phyloP scores from a whole-genome alignment of 352 stramenopile species.

The Globisporangium solare region DNA sequence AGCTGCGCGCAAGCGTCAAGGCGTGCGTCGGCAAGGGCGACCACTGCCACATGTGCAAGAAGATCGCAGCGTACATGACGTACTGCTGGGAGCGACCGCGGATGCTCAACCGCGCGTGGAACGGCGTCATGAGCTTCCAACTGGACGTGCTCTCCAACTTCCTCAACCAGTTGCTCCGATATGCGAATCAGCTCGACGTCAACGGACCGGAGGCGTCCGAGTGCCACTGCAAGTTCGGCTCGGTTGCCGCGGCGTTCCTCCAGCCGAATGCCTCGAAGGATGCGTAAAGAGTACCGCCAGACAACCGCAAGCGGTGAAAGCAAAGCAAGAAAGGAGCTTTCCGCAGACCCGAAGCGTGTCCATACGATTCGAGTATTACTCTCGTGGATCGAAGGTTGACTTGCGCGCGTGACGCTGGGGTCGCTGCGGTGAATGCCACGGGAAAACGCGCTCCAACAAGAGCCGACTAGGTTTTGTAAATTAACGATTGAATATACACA shows the following conservation, averaged over 20 bases:
- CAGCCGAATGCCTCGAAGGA: background rate
- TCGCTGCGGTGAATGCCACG: too few species aligned
- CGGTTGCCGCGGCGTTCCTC: background rate
- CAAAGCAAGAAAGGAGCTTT: too few species aligned
- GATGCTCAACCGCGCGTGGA: conserved; percentile 12
- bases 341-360: too few species aligned
- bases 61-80: conserved; percentile 9
- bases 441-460: too few species aligned
- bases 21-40: conserved; percentile 8
- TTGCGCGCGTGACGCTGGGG: too few species aligned
- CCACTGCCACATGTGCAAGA: conserved; percentile 9
- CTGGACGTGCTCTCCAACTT: conserved; percentile 12
- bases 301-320: background rate
- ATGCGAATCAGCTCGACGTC: conserved; percentile 5
- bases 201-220: background rate
- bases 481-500: too few species aligned
- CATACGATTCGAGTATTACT: too few species aligned
- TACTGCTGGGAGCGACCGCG: conserved; percentile 11
- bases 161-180: conserved; percentile 12
- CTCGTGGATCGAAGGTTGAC: too few species aligned
- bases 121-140: conserved; percentile 11
- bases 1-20: conserved; percentile 8
- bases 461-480: too few species aligned
- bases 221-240: background rate
- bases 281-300: background rate